Base-by-base conservation (phyloP, 768 basidiomycete genomes). In the Coprinopsis marcescibilis region DNA sequence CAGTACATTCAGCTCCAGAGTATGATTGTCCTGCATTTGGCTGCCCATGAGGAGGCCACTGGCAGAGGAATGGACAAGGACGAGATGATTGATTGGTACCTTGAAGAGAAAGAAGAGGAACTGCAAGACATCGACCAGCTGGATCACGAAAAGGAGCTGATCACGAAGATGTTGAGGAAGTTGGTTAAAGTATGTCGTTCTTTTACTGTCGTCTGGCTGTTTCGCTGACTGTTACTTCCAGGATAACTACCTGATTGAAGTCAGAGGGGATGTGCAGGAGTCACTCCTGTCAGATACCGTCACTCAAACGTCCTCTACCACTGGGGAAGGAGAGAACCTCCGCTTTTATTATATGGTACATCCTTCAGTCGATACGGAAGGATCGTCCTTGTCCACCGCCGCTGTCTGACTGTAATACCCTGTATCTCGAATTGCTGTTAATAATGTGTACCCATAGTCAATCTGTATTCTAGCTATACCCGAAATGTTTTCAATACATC, bases 31-130 rank as follows among this genome's bases (percentile, higher is more conserved):
- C 59, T 94, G 47, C 85, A 93, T 56, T 68, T 99, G 20, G 71
- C 81, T 14, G 80, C 84, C 29, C 70, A 81, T 11, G 96, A 99
- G 67, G 73, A 77, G 21, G 78, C 81, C 56, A 83, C 78, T 0
- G 85, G 84, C 15, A 72, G 66, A 43, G 94, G 94, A 2, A 67
- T 95, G 32, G 88, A 92, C 57, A 76, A 85, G 36, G 92, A 95
- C 54, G 94, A 96, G 56, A 74, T 99, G 46, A 86, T 95, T 52
- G 91, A 95, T 61, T 95, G 92, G 94, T 98, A 97, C 60, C 76
- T 98, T 46, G 96, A 99, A 68, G 66, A 78, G 53, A 86, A 81
- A 62, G 96, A 99, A 64, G 70, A 73, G 7, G 86, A 92, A 52
- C 69, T 98, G 30, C 78, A 84, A 52, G 83, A 85, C 43, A 76